phyloP scores from a whole-genome alignment of 2,329 filamentous ascomycete species.

The Diaporthe sp. region DNA sequence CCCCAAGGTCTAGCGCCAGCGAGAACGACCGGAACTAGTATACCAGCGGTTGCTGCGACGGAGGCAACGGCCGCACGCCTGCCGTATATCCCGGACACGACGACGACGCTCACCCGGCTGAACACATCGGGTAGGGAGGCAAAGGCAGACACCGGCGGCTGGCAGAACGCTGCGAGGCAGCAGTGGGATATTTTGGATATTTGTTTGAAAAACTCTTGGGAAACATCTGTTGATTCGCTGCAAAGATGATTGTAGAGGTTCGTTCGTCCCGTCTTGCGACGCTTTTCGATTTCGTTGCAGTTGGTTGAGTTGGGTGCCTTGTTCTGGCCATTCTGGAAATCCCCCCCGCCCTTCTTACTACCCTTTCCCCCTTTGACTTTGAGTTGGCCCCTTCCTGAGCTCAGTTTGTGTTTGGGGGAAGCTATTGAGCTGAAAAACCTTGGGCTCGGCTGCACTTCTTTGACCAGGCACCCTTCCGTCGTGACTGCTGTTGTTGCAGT shows the following conservation, averaged over 20 bases:
- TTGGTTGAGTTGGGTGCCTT: not conserved
- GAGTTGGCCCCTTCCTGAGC: not conserved
- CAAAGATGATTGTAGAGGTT: slow-evolving; percentile 56
- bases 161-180: slow-evolving; percentile 32
- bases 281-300: slow-evolving; percentile 2
- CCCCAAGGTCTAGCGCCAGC: not conserved
- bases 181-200: slow-evolving; percentile 19
- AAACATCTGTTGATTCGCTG: not conserved
- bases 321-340: not conserved
- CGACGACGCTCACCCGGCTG: not conserved
- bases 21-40: not conserved
- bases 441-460: not conserved
- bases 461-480: not conserved
- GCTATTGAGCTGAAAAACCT: not conserved
- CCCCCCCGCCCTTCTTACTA: not conserved
- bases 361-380: not conserved
- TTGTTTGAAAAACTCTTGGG: slow-evolving; percentile 1
- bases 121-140: slow-evolving; percentile 3
- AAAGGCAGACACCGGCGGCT: not conserved
- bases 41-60: not conserved
- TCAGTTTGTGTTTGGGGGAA: not conserved
- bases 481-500: not conserved
- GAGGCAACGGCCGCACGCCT: not conserved
- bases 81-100: not conserved
- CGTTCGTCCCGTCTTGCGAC: slow-evolving; percentile 10